Base-by-base conservation (phyloP, 768 basidiomycete genomes). In the Suillus luteus region DNA sequence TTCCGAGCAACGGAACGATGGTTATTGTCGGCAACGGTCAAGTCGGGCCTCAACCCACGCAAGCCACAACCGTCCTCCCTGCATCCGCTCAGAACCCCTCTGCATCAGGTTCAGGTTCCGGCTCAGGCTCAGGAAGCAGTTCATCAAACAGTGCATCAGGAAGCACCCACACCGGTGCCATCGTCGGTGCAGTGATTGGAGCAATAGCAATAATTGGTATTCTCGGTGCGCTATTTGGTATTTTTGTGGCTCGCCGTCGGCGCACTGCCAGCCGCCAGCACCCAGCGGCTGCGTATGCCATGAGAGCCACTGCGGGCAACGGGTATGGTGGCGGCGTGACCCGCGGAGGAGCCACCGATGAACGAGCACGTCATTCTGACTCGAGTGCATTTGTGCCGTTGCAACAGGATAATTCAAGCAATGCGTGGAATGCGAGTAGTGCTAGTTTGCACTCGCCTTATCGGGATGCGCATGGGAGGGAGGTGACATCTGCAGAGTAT, bases 11-110 rank as follows among this genome's bases (percentile, higher is more conserved):
- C 64, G 95, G 90, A 2, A 84, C 86, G 12, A 84, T 83, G 74
- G 82, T 96, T 61, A 92, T 86, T 62, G 82, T 95, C 31, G 96
- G 96, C 5, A 88, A 80, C 62, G 95, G 96, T 1, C 73, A 85
- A 61, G 81, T 96, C n/a, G 92, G 86, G 57, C 76, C 75, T 1
- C 96, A 97, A 73, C 82, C 90, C 1, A 83, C 79, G 0, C 65
- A 33, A 69, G 19, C 49, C 9, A 65, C 63, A 33, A 63, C 62
- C 9, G 54, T 64, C 24, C 73, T 75, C 43, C 73, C 73, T 6
- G 19, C 73, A 0, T 88, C 73, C 71, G 74, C 84, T 44, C 81
- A 80, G 33, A 73, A 81, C 8, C 75, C 77, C 62, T 76, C 63
- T 66, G 73, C 86, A 75, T 1, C 76, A 73, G 46, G 88, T 9